Evolutionary conservation across 345 rosid genomes (phyloP).

Genomic region (Citrus unshiu): DNA sequence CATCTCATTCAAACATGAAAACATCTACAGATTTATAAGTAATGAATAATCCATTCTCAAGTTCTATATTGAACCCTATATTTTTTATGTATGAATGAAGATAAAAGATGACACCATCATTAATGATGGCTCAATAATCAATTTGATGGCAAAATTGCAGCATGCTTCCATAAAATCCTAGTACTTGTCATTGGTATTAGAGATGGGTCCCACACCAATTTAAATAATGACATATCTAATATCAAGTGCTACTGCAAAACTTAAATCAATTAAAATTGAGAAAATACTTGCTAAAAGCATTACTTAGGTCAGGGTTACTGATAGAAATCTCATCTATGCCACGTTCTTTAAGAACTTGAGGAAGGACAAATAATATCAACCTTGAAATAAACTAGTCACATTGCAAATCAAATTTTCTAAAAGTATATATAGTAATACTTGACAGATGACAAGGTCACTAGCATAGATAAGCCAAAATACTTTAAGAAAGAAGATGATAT

Average conservation of each 20-base stretch:
- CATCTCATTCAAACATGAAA: neutral
- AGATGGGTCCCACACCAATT: neutral
- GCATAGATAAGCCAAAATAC: neutral
- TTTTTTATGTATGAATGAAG: neutral
- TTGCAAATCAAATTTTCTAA: neutral
- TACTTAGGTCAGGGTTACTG: conserved; percentile 5
- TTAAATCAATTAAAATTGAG: neutral
- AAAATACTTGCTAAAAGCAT: conserved; percentile 9
- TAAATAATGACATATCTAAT: neutral
- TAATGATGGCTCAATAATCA: neutral
- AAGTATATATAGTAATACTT: neutral
- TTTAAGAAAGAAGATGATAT: neutral
- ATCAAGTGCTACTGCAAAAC: neutral
- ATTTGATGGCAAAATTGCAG: neutral
- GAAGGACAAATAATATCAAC: neutral
- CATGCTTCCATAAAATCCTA: conserved; percentile 2
- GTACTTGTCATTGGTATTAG: neutral
- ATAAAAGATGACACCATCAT: neutral
- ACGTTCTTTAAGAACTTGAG: conserved; percentile 25
- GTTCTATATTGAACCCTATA: neutral
- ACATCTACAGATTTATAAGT: neutral
- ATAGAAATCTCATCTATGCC: conserved; percentile 20
- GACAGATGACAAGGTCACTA: neutral
- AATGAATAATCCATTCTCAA: neutral
- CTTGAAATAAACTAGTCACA: neutral